Evolutionary conservation across 805 yeast species (phyloP).

Genomic region (Dipodascopsis tothii): DNA sequence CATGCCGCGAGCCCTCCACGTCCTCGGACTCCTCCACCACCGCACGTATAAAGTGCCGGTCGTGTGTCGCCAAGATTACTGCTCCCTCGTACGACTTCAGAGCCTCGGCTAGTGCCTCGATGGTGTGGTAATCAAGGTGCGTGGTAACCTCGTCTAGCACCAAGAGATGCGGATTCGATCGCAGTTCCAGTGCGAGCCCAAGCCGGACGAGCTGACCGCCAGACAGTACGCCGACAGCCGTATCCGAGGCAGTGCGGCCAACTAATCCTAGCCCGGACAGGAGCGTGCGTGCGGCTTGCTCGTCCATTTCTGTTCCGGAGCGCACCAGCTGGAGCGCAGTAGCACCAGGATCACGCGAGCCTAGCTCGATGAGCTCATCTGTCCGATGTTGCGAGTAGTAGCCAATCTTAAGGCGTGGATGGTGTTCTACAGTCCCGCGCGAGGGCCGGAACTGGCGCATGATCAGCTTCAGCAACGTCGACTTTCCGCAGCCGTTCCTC

Average conservation of each 20-base stretch:
- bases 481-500: constrained; percentile 71
- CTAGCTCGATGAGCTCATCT: too few relatives aligned
- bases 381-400: constrained; percentile 1
- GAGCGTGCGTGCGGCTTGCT: background rate
- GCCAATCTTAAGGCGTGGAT: constrained; percentile 1
- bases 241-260: background rate
- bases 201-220: constrained; percentile 3
- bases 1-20: background rate
- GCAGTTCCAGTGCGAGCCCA: background rate
- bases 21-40: constrained; percentile 1
- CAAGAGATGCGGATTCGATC: background rate
- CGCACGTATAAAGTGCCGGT: constrained; percentile 1
- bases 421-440: background rate
- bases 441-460: constrained; percentile 40
- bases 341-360: too few relatives aligned
- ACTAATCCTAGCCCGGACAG: background rate
- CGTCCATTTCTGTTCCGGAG: too few relatives aligned
- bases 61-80: constrained; percentile 1
- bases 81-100: background rate
- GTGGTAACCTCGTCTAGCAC: constrained; percentile 2
- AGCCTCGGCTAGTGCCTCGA: background rate
- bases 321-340: too few relatives aligned
- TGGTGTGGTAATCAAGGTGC: constrained; percentile 1
- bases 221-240: background rate
- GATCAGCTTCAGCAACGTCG: constrained; percentile 51